Evolutionary conservation across 345 rosid genomes (phyloP), one percentile per base, ranked within the genome.

Genomic region (Citrus unshiu): DNA sequence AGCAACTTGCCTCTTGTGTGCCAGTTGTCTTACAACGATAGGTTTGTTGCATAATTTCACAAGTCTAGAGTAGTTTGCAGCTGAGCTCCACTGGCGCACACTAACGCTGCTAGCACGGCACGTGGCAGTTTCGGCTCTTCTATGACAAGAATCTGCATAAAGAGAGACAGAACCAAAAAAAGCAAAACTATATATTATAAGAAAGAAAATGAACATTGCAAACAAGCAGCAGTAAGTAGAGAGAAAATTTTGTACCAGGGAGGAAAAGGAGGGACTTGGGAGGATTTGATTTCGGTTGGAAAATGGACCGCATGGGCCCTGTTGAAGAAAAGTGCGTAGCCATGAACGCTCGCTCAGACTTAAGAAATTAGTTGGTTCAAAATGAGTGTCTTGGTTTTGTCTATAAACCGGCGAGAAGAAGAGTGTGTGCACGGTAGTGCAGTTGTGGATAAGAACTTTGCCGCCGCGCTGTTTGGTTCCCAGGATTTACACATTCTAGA

Each of bases 251-350:
- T 4, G 58, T 65, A 90, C 93, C 91, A 32, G 92, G 74, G 67
- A 77, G 72, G 63, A 75, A 87, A 77, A 84, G 65, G 81, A 88
- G 77, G 78, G 87, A 24, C 27, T 84, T 81, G 64, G 89, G 76
- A 76, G 83, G 74, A 75, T 80, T 89, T 18, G 79, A 86, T 61
- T 84, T 86, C 73, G 81, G 70, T 34, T 75, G 87, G 81, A 83
- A 77, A 68, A 77, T 32, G 77, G 93, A 80, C 13, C 77, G 78
- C 5, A 86, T 69, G 13, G 81, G 78, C 4, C 88, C 34, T 3
- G 84, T 35, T 65, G 85, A 74, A 68, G 87, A 87, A 84, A 88
- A 83, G 9, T 90, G 87, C 72, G 90, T 65, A 4, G 97, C 95
- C 96, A 91, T 91, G 76, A 70, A 40, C 83, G 76, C 62, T 63